Base-by-base conservation (phyloP, 495 filamentous ascomycete species). In the Podospora bellae-mahoneyi region DNA sequence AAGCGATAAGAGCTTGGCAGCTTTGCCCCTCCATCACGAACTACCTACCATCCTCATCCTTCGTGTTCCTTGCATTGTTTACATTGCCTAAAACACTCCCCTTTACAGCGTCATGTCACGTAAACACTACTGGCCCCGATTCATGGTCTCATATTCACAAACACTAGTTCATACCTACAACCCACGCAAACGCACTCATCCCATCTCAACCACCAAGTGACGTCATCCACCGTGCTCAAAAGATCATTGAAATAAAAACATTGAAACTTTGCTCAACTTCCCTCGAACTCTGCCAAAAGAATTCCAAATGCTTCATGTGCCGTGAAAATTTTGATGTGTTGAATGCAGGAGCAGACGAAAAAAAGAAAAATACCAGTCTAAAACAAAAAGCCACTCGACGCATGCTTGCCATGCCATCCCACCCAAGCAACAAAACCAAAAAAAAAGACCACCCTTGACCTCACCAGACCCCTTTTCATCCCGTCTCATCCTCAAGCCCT, bases 401-500 rank as follows among this genome's bases (percentile, higher is more conserved):
- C 56, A 58, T 20, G 56, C 56, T 58, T 58, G 56, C n/a, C 56
- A 58, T 20, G 56, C 56, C 20, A 20, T 27, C 39, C 39, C 39
- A 9, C 13, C 18, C 18, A 30, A 9, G 34, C 30, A 44, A 64
- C 44, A 19, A 39, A 34, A 53, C 1, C 16, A 28, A n/a, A 30
- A 32, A 32, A 27, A 18, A 23, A 26, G 26, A 61, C 18, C 26
- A 59, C 56, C 56, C 56, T 15, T 57, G 18, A 57, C 5, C 39
- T 48, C 9, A 1, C 39, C 7, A 48, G 13, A 1, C 39, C 39
- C 39, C 39, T 48, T 48, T 48, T 48, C 13, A 48, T 16, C 39
- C 39, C 39, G 13, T 9, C 1, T 32, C 30, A 56, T 56, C 54
- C 69, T 72, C 68, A 74, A 39, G 62, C 0, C 27, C 4, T 20